Conservation (phyloP, 2,329 filamentous ascomycete genomes). For the Conoideocrella luteorostrata region DNA sequence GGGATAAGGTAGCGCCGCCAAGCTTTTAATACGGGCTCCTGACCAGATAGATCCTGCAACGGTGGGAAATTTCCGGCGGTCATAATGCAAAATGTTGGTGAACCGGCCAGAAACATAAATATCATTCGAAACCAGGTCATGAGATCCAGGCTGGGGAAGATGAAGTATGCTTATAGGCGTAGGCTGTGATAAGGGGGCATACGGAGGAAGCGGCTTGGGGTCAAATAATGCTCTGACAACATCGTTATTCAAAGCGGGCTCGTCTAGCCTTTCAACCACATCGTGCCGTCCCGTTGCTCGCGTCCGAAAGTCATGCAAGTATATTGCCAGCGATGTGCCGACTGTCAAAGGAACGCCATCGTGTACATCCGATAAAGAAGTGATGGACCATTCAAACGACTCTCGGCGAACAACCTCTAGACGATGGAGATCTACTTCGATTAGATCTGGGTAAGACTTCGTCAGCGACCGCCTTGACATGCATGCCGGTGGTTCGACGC, state of each 20-base stretch:
- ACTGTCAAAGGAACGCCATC: conserved; percentile 69
- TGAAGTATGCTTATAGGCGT: conserved; percentile 80
- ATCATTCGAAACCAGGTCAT: conserved; percentile 58
- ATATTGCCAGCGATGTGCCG: conserved; percentile 73
- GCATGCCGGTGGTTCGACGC: no score
- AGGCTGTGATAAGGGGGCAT: conserved; percentile 71
- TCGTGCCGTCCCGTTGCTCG: conserved; percentile 26
- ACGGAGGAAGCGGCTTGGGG: conserved; percentile 46
- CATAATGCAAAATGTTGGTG: conserved; percentile 81
- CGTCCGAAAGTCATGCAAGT: conserved; percentile 71
- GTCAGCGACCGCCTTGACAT: no score
- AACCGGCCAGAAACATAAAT: conserved; percentile 89
- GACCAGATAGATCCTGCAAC: conserved; percentile 76
- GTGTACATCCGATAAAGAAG: conserved; percentile 66
- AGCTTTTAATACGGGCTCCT: conserved; percentile 68
- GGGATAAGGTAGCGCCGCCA: conserved; percentile 63
- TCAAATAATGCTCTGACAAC: conserved; percentile 40
- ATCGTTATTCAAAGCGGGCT: conserved; percentile 17
- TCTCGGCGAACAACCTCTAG: conserved; percentile 63
- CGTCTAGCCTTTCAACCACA: conserved; percentile 30
- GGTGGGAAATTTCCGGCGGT: conserved; percentile 75
- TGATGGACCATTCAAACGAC: conserved; percentile 75
- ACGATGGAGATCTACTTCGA: conserved; percentile 75
- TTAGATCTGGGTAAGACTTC: conserved; percentile 56
- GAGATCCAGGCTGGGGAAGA: conserved; percentile 50